phyloP scores from a whole-genome alignment of 2,329 filamentous ascomycete genomes.

The Fusarium paranaense region DNA sequence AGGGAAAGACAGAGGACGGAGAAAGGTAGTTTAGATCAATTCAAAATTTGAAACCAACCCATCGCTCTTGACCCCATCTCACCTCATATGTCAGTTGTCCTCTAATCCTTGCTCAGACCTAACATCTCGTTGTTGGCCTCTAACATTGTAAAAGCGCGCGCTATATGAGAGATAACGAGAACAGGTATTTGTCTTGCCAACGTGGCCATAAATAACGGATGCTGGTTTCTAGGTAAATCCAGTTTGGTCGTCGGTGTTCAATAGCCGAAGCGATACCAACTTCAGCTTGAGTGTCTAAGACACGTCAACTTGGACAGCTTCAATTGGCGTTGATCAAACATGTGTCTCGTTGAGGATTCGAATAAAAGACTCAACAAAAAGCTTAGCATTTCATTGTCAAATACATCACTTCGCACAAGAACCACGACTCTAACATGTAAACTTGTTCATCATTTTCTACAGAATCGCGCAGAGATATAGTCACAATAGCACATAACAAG shows the following conservation, averaged over 20 bases:
- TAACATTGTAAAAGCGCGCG: background rate
- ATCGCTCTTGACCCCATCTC: background rate
- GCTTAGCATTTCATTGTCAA: background rate
- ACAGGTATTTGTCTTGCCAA: background rate
- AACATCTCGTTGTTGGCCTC: background rate
- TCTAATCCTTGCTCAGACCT: background rate
- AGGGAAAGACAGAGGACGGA: background rate
- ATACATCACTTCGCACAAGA: background rate
- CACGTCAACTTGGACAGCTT: background rate
- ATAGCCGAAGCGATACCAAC: background rate
- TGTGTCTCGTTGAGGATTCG: background rate
- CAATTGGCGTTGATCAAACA: background rate
- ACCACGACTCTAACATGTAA: slow-evolving; percentile 1
- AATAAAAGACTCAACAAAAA: background rate
- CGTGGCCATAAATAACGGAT: background rate
- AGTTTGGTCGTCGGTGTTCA: background rate
- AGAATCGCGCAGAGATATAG: slow-evolving; percentile 26
- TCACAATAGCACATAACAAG: slow-evolving; percentile 18
- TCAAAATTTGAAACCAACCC: background rate
- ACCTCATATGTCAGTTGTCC: background rate
- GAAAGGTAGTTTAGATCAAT: background rate
- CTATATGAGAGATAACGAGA: background rate
- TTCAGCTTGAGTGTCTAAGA: background rate
- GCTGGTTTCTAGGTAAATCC: background rate
- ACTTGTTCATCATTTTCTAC: slow-evolving; percentile 17